Percentiles rank a stretch among this genome's conserved stretches.
Evolutionary conservation across 768 basidiomycete species (phyloP).

Genomic region (Trametes gibbosa): DNA sequence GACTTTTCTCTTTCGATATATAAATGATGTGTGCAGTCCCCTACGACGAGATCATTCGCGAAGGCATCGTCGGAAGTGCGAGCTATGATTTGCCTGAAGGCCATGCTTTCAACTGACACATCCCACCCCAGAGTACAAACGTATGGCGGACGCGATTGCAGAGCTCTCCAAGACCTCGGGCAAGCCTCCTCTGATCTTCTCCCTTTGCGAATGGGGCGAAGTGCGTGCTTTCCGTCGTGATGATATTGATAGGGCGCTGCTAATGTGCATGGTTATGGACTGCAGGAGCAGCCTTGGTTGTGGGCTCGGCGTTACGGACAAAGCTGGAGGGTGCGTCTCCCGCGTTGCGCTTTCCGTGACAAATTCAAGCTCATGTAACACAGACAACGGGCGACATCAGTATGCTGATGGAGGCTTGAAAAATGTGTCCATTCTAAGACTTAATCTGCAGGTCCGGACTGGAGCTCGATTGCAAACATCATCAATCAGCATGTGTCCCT

Average conservation of each 20-base stretch:
- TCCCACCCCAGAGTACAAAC: constrained; percentile 47
- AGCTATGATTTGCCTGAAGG: constrained; percentile 14
- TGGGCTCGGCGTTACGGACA: constrained; percentile 62
- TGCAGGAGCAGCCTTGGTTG: constrained; percentile 59
- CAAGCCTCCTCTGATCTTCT: constrained; percentile 55
- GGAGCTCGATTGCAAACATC: constrained; percentile 50
- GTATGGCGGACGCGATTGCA: constrained; percentile 59
- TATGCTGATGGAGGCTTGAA: constrained; percentile 18
- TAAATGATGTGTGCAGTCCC: constrained; percentile 8
- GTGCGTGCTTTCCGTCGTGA: constrained; percentile 29
- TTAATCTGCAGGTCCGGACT: constrained; percentile 27
- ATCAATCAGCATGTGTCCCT: constrained; percentile 46
- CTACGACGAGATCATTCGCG: constrained; percentile 14
- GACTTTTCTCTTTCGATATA: constrained; percentile 46
- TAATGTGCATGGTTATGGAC: background rate
- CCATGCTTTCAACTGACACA: background rate
- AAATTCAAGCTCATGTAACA: background rate
- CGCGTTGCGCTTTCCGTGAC: background rate
- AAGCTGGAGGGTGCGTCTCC: constrained; percentile 54
- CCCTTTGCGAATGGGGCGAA: constrained; percentile 67
- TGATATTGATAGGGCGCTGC: too few relatives aligned
- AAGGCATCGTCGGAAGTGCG: constrained; percentile 27
- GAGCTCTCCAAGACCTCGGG: constrained; percentile 46
- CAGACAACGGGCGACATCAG: constrained; percentile 29
- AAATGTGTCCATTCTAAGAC: background rate